A percentile compares a stretch with the other conserved stretches of the same genome.
phyloP scores from a whole-genome alignment of 2,329 filamentous ascomycete species.

The Dactylellina leptospora region DNA sequence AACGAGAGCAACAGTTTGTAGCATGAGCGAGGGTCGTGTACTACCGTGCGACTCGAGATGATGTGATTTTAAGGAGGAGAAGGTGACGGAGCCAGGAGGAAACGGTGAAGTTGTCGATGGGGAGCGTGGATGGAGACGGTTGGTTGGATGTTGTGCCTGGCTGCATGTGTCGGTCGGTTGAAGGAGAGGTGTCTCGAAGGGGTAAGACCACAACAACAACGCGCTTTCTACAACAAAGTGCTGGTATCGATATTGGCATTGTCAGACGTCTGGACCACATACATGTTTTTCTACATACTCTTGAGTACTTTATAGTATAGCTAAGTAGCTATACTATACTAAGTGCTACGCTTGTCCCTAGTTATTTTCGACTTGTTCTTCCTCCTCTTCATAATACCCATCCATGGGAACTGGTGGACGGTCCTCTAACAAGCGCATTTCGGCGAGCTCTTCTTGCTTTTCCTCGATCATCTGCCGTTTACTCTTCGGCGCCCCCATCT shows the following conservation, averaged over 20 bases:
- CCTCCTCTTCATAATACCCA: background rate
- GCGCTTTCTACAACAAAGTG: slow-evolving; percentile 40
- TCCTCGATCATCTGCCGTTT: slow-evolving; percentile 29
- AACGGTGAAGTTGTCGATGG: slow-evolving; percentile 8
- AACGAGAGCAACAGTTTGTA: background rate
- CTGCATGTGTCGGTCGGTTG: too few species aligned
- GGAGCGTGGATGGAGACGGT: slow-evolving; percentile 49
- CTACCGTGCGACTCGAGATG: slow-evolving; percentile 1
- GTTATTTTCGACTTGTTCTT: background rate
- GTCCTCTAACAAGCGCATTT: background rate
- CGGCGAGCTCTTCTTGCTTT: slow-evolving; percentile 3
- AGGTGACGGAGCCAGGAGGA: background rate
- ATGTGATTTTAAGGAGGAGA: slow-evolving; percentile 9
- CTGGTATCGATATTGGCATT: background rate
- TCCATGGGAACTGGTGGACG: background rate
- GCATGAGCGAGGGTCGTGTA: slow-evolving; percentile 24
- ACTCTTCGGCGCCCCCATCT: background rate
- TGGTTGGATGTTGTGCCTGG: slow-evolving; percentile 44
- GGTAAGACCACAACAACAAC: slow-evolving; percentile 14
- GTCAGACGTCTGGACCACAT: background rate
- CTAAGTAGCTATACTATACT: background rate
- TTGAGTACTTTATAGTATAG: background rate
- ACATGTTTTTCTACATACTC: background rate
- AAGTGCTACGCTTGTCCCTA: background rate
- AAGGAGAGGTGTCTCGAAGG: slow-evolving; percentile 17